These are phyloP conservation scores for Neonectria sp. DNA, from an alignment of 2,329 filamentous ascomycete species.

Conservation along the genomic window DNA sequence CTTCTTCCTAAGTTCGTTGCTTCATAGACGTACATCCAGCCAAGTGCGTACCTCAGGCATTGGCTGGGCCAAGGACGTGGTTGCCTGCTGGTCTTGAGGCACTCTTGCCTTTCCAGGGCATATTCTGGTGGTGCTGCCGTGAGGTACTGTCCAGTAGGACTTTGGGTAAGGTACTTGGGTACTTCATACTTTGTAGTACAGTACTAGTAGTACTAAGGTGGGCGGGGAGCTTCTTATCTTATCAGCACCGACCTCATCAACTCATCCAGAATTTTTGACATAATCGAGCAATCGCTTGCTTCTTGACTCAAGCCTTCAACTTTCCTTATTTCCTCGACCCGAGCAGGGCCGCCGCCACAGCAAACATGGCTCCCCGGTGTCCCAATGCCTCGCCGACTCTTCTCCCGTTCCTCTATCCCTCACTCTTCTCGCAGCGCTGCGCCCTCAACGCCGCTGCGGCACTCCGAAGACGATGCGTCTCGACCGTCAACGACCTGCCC, in stretches of 20 bases:
- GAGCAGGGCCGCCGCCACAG: constrained; percentile 8
- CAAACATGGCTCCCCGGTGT: constrained; percentile 49
- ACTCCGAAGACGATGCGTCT: constrained; percentile 44
- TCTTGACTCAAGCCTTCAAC: background rate
- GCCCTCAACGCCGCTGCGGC: constrained; percentile 24
- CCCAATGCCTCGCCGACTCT: constrained; percentile 43
- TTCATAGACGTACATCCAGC: constrained; percentile 3
- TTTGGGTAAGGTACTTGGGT: background rate
- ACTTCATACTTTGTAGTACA: background rate
- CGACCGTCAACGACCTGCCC: constrained; percentile 56
- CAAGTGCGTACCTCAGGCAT: constrained; percentile 43
- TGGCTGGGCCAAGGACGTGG: constrained; percentile 23
- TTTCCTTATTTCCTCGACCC: background rate
- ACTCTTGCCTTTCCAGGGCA: constrained; percentile 45
- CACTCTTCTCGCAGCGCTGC: constrained; percentile 52
- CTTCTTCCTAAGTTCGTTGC: constrained; percentile 5
- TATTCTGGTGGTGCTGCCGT: constrained; percentile 26
- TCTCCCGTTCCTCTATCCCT: constrained; percentile 65
- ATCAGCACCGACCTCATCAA: constrained; percentile 10
- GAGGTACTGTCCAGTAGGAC: background rate
- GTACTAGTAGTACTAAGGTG: background rate
- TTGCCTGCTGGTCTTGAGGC: constrained; percentile 40
- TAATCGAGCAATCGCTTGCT: background rate
- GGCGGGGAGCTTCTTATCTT: constrained; percentile 22
- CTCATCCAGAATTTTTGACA: constrained; percentile 22